These are phyloP conservation scores for Cladosporium sp. DNA, from an alignment of 2,329 filamentous ascomycete genomes.

Conservation along the genomic window DNA sequence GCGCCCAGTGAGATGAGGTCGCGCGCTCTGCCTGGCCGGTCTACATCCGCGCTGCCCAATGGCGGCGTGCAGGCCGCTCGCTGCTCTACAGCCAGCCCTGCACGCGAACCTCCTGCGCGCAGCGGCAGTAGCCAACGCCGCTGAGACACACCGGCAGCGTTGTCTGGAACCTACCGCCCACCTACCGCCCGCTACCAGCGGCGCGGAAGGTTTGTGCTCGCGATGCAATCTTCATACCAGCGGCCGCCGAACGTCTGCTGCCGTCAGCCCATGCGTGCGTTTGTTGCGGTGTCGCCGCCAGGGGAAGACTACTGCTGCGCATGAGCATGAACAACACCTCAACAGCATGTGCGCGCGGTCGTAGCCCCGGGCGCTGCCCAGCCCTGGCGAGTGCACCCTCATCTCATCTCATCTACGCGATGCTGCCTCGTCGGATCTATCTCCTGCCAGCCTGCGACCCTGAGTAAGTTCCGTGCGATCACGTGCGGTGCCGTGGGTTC, in stretches of 20 bases:
- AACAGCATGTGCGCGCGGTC: background rate
- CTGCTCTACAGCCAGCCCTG: background rate
- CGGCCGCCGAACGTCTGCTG: background rate
- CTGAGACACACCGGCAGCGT: constrained; percentile 2
- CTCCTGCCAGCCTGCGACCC: background rate
- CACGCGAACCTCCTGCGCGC: background rate
- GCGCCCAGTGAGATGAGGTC: no score
- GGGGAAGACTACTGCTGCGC: background rate
- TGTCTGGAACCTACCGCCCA: constrained; percentile 9
- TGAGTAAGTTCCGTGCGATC: background rate
- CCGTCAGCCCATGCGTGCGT: background rate
- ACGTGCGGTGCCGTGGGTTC: background rate
- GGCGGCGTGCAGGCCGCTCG: background rate
- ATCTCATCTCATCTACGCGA: background rate
- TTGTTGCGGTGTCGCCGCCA: background rate
- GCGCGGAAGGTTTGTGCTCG: constrained; percentile 2
- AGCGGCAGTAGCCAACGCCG: background rate
- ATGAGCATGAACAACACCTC: background rate
- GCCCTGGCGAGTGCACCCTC: background rate
- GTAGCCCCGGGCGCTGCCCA: background rate
- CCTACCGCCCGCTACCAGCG: constrained; percentile 5
- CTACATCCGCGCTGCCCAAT: background rate
- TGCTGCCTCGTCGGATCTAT: background rate
- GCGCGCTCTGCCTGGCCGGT: no score
- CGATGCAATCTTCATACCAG: constrained; percentile 8